Base-by-base conservation (phyloP, 345 rosid species). In the Citrus glauca region DNA sequence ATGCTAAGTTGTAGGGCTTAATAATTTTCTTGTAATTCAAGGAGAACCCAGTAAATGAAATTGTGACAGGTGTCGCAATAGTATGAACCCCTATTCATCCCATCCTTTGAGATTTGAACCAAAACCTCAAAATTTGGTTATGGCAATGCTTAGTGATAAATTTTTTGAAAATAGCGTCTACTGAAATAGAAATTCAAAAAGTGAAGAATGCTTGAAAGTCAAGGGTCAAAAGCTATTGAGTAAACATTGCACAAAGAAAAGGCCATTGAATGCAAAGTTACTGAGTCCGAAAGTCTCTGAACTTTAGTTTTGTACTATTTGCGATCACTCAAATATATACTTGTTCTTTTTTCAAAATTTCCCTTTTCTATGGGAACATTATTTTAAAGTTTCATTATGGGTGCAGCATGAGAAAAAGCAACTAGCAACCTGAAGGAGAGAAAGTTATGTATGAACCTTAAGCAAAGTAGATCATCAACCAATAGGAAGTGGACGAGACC, bases 1-100 rank as follows among this genome's bases (percentile, higher is more conserved):
- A 66, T 82, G 81, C 91, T 27, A 88, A 83, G 87, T 84, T 90
- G 50, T 89, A 83, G 84, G 56, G 33, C 37, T 20, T 64, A 35
- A 30, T 60, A 10, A 0, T 25, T 32, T 33, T 75, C 10, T 33
- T 28, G 9, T 42, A 42, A 61, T 9, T 27, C 7, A 7, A 17
- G 60, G 27, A 28, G 28, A 55, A 11, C 19, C 1, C 13, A 74
- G 24, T 33, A 59, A 7, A 28, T 19, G 20, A 40, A 32, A 24
- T 28, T 61, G 57, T 3, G 9, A 19, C 6, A 27, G 6, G 4
- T 30, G 4, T 11, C 1, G 68, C 68, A 64, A 22, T 13, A 8
- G 66, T 32, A 37, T 14, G 33, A 17, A 17, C 33, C 8, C 66
- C 24, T 59, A 40, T 40, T 40, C 33, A 68, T 68, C 56, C 30